Evolutionary conservation across 2,329 filamentous ascomycete species (phyloP).

Genomic region (Pleoardoris graminearum): DNA sequence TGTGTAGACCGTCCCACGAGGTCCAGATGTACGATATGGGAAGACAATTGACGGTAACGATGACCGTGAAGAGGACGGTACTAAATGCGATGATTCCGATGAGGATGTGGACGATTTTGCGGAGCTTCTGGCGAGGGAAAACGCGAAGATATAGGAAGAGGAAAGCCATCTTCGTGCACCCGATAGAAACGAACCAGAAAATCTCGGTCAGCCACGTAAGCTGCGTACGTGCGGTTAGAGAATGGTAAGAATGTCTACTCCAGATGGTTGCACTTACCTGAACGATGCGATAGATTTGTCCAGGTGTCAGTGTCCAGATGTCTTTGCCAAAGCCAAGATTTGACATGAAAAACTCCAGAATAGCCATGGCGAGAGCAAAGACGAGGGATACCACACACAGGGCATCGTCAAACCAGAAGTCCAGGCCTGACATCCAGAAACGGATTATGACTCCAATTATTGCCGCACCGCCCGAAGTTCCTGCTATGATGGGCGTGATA

Average conservation of each 20-base stretch:
- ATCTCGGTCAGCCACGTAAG: conserved; percentile 23
- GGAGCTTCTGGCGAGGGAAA: conserved; percentile 24
- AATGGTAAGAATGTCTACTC: background rate
- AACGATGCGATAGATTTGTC: conserved; percentile 49
- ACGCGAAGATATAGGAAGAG: conserved; percentile 33
- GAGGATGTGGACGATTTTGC: conserved; percentile 8
- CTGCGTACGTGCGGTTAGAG: conserved; percentile 11
- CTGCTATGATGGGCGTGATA: conserved; percentile 27
- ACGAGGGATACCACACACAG: conserved; percentile 15
- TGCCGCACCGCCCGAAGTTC: conserved; percentile 25
- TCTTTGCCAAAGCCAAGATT: conserved; percentile 52
- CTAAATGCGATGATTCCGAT: conserved; percentile 6
- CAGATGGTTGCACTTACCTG: background rate
- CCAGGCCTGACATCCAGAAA: conserved; percentile 9
- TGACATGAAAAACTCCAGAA: conserved; percentile 15
- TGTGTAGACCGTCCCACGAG: conserved; percentile 13
- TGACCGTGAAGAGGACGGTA: conserved; percentile 18
- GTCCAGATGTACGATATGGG: conserved; percentile 17
- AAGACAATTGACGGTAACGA: conserved; percentile 15
- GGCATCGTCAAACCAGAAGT: conserved; percentile 20
- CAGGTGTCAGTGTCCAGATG: conserved; percentile 52
- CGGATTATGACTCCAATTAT: conserved; percentile 40
- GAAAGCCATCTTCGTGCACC: conserved; percentile 27
- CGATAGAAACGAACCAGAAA: conserved; percentile 31
- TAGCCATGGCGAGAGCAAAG: conserved; percentile 16